Conservation (phyloP, 2,329 filamentous ascomycete species). For the Tolypocladium pustulatum region DNA sequence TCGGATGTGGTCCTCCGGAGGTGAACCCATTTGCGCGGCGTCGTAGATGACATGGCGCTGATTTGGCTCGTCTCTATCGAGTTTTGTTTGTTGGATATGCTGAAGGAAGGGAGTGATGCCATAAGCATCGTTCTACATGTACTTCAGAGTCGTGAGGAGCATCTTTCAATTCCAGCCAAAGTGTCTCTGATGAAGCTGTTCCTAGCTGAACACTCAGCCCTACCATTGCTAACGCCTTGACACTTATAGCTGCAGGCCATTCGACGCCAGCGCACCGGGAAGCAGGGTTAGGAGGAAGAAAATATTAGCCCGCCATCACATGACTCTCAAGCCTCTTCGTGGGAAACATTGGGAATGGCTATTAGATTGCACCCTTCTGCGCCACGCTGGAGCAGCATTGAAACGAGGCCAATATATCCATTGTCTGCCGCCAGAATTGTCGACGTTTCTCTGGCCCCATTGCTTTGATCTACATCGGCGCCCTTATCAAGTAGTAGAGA, state of each 20-base stretch:
- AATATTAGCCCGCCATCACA: not conserved
- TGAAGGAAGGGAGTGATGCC: not conserved
- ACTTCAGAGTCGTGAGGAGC: not conserved
- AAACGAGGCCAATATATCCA: too few species aligned
- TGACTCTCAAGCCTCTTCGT: not conserved
- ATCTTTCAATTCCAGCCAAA: not conserved
- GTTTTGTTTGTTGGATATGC: not conserved
- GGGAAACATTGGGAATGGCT: too few species aligned
- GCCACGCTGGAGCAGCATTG: too few species aligned
- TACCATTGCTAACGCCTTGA: not conserved
- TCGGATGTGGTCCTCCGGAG: slow-evolving; percentile 5
- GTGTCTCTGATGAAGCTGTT: not conserved
- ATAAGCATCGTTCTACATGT: too few species aligned
- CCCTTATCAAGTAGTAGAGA: too few species aligned
- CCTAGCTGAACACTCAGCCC: not conserved
- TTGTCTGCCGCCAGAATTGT: too few species aligned
- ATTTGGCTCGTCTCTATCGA: too few species aligned
- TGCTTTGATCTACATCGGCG: too few species aligned
- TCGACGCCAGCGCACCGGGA: not conserved
- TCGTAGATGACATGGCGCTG: slow-evolving; percentile 2
- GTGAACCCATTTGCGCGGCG: not conserved
- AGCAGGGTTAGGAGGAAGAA: not conserved
- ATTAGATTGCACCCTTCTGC: too few species aligned
- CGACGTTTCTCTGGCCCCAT: too few species aligned
- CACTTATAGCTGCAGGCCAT: not conserved